Evolutionary conservation across 352 stramenopile genomes (phyloP), one percentile per base, ranked within the genome.

Genomic region (Globisporangium alternatum): DNA sequence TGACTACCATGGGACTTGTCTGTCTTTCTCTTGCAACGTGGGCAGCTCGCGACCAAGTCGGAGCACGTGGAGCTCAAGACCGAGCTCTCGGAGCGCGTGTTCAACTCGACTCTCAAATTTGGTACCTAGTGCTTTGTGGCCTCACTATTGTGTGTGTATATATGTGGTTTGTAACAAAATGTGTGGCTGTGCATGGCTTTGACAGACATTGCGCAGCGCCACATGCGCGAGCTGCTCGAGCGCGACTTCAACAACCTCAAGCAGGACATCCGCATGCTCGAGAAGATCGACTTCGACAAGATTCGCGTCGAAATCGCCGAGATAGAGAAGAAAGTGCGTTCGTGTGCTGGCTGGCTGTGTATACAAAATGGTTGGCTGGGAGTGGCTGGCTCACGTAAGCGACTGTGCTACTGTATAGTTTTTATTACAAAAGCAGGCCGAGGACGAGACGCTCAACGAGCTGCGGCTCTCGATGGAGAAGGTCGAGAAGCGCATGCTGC

Each of bases 281-380:
- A 96, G 70, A 94, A 96, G 67, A 91, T 94, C 66, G 87, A 96
- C 63, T 94, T 96, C 59, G 87, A 96, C 71, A 93, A 94, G 65
- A 89, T 96, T 62, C 87, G 85, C 61, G 85, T 93, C 67, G 87
- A 96, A 65, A 91, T 96, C 47, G 78, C 81, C 2, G 85, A 94
- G 72, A 81, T 96, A 8, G 87, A 96, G 64, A 93, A 93, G 48
- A 93, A 96, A 56, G 30, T 33, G 41, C 10, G 56, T 56, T 15
- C 43, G 1, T 54, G 2, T 12, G 54, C 37, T 37, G 43, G 13
- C n/a, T 15, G 33, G 33, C 8, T 39, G 33, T 41, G 9, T 41
- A 41, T 41, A 41, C 5, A 37, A 48, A 48, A 25, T n/a, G 43
- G 17, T 21, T 48, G 43, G 43, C 41, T 22, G 43, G 17, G 15